Evolutionary conservation across 2,329 filamentous ascomycete species (phyloP).

Genomic region (Penicillium sp.): DNA sequence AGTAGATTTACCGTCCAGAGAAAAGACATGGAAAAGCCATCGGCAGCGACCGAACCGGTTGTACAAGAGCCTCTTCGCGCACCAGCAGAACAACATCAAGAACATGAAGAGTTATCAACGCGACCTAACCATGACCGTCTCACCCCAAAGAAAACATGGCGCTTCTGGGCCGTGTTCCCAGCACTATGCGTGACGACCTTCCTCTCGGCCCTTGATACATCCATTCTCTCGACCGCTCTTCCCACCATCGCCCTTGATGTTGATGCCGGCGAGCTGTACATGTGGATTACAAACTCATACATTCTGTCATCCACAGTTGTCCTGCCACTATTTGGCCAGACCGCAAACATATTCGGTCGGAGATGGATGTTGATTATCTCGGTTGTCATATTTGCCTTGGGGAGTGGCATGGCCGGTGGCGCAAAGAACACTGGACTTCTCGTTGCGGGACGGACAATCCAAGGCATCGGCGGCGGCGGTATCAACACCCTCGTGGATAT

Average conservation of each 20-base stretch:
- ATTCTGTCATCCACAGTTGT: constrained; percentile 41
- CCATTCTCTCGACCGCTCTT: constrained; percentile 41
- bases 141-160: neutral
- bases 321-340: constrained; percentile 51
- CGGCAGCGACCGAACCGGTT: neutral
- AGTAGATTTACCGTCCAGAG: neutral
- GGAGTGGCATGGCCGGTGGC: constrained; percentile 52
- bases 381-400: constrained; percentile 50
- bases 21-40: neutral
- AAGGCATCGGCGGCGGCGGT: constrained; percentile 6
- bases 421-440: constrained; percentile 34
- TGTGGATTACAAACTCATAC: constrained; percentile 37
- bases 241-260: constrained; percentile 38
- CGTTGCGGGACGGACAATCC: constrained; percentile 4
- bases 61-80: neutral
- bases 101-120: neutral
- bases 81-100: neutral
- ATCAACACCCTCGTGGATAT: constrained; percentile 2
- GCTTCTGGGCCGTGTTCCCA: constrained; percentile 30
- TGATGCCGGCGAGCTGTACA: constrained; percentile 29
- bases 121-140: neutral
- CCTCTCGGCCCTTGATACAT: constrained; percentile 36
- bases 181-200: constrained; percentile 26
- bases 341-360: constrained; percentile 53
- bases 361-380: constrained; percentile 41